These are phyloP conservation scores for Clarkia xantiana DNA, from an alignment of 345 rosid genomes.

Conservation along the genomic window DNA sequence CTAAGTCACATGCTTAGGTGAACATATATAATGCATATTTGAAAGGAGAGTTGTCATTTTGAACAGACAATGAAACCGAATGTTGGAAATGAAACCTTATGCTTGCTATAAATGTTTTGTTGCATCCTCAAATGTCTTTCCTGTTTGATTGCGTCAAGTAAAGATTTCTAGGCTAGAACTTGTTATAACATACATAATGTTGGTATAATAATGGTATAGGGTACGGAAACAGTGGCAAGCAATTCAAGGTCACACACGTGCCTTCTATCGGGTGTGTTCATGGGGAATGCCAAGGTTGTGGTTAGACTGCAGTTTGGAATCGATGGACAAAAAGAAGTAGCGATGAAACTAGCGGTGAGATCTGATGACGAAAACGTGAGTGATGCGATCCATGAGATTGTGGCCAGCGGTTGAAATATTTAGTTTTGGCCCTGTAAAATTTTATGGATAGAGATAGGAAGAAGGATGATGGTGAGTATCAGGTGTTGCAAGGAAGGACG, in stretches of 20 bases:
- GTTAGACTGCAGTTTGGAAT: constrained; percentile 76
- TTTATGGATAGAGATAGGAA: no score
- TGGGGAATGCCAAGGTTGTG: constrained; percentile 64
- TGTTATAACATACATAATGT: constrained; percentile 13
- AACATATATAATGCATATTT: no score
- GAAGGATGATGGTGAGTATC: no score
- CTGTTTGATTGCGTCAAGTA: no score
- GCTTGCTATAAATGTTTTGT: no score
- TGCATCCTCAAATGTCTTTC: no score
- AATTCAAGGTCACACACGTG: constrained; percentile 95
- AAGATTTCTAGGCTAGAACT: background rate
- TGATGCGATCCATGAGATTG: constrained; percentile 80
- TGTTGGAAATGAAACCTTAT: no score
- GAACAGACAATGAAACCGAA: no score
- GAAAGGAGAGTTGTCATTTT: no score
- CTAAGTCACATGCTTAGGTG: no score
- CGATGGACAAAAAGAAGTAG: constrained; percentile 64
- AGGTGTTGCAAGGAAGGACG: no score
- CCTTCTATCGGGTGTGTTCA: constrained; percentile 66
- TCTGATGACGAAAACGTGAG: constrained; percentile 68
- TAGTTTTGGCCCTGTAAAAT: no score
- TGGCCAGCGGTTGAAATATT: constrained; percentile 57
- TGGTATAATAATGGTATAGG: constrained; percentile 21
- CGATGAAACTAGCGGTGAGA: constrained; percentile 80
- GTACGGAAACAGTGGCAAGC: constrained; percentile 63